Evolutionary conservation across 306 rosid species (phyloP).

Genomic region (Fragaria ananassa): DNA sequence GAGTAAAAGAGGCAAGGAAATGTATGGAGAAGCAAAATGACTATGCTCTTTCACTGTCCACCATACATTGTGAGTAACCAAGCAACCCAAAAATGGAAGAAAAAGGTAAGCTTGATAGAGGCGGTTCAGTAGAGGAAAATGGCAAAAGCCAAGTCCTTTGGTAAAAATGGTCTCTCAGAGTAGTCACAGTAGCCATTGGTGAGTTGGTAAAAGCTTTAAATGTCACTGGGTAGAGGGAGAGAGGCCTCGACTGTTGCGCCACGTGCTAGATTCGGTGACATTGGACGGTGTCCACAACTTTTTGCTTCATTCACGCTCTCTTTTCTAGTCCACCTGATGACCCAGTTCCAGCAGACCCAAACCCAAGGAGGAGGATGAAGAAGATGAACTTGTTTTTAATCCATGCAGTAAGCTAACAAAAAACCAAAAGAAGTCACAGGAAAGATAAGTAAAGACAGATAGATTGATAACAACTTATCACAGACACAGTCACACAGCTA

Average conservation of each 20-base stretch:
- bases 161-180: conserved; percentile 21
- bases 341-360: conserved; percentile 19
- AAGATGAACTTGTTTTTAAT: background rate
- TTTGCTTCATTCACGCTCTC: conserved; percentile 47
- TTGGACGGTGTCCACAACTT: conserved; percentile 52
- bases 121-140: conserved; percentile 6
- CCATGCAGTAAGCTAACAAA: background rate
- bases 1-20: background rate
- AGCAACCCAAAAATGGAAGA: background rate
- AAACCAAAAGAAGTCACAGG: background rate
- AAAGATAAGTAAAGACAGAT: conserved; percentile 25
- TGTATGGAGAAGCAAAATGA: background rate
- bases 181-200: conserved; percentile 24
- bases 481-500: conserved; percentile 1
- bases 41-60: background rate
- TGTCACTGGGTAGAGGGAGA: conserved; percentile 23
- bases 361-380: background rate
- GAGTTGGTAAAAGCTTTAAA: conserved; percentile 36
- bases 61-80: background rate
- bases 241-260: conserved; percentile 57
- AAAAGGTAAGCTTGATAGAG: background rate
- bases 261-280: conserved; percentile 64
- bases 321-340: conserved; percentile 39
- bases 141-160: background rate
- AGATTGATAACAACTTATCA: conserved; percentile 37